Evolutionary conservation across 306 rosid genomes (phyloP), one percentile per base, ranked within the genome.

Genomic region (Castanospermum australe): DNA sequence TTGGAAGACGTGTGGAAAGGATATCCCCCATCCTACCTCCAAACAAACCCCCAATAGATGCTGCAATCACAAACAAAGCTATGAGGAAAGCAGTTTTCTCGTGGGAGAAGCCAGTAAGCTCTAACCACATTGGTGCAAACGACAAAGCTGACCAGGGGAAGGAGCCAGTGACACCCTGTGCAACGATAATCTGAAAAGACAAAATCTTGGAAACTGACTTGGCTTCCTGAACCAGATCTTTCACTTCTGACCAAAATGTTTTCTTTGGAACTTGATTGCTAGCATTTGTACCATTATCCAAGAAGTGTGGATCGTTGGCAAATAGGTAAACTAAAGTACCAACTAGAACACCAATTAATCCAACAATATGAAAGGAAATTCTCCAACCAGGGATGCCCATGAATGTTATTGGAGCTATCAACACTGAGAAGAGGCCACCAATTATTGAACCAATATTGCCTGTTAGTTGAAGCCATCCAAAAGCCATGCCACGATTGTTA

Each of bases 301-400:
- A 69, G 71, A 90, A 91, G 81, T 84, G 97, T 17, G 99, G 99
- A 81, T 95, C 98, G 5, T 69, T 86, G 80, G 94, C 96, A 75
- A 89, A 95, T 65, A 90, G 41, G 77, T 87, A 83, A 5, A 93
- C 94, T 32, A 93, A 81, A 78, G 76, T 14, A 39, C 99, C 98
- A 0, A 95, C 97, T 64, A 90, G 0, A 73, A 90, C 81, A 79
- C 99, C 93, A 75, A 93, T 87, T 60, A 91, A 4, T 63, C 96
- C 98, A 73, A 95, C 97, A 76, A 93, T 67, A 67, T 88, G 98
- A 83, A 95, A 93, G 74, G 98, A 87, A 84, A 92, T 72, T 83
- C 99, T 88, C 99, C 99, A 95, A 66, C 99, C 99, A 51, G 98
- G 90, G 30, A 95, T 88, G 6, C 99, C 99, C 90, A 92, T 45